Evolutionary conservation across 1,139 yeast genomes (phyloP).

Genomic region (Saccharomyces hybrid): DNA sequence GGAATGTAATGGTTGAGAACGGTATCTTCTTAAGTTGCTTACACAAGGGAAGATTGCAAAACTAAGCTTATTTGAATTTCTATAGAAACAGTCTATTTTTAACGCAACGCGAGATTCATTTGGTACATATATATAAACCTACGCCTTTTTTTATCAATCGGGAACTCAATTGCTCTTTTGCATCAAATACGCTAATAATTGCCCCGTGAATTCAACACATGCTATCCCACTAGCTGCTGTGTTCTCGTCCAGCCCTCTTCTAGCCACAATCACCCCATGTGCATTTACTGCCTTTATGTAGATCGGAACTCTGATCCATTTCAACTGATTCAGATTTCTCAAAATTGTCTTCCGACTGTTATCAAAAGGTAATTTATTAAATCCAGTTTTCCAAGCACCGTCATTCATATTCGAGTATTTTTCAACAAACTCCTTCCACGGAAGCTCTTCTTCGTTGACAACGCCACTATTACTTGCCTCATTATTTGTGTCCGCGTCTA

Average conservation of each 20-base stretch:
- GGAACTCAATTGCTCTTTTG: conserved; percentile 4
- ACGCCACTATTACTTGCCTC: conserved; percentile 36
- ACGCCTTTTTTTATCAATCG: background rate
- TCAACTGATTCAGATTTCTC: conserved; percentile 43
- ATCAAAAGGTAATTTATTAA: conserved; percentile 36
- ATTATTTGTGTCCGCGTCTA: conserved; percentile 9
- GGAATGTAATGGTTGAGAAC: background rate
- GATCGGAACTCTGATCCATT: conserved; percentile 61
- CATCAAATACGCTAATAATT: conserved; percentile 17
- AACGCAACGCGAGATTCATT: background rate
- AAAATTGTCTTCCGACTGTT: conserved; percentile 39
- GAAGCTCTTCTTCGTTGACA: conserved; percentile 41
- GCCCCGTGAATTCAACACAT: conserved; percentile 27
- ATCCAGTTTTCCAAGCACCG: conserved; percentile 10
- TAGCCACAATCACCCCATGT: conserved; percentile 64
- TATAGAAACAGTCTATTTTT: background rate
- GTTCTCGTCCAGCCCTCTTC: conserved; percentile 45
- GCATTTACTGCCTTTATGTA: conserved; percentile 63
- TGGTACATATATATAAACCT: background rate
- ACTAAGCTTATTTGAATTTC: background rate
- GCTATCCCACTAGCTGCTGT: conserved; percentile 24
- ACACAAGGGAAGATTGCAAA: background rate
- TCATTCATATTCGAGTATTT: conserved; percentile 19
- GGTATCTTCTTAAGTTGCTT: background rate
- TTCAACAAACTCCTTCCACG: conserved; percentile 24